Base-by-base conservation (phyloP, 225 moss, liverwort and hornwort species). In the Pseudisothecium myosuroides region DNA sequence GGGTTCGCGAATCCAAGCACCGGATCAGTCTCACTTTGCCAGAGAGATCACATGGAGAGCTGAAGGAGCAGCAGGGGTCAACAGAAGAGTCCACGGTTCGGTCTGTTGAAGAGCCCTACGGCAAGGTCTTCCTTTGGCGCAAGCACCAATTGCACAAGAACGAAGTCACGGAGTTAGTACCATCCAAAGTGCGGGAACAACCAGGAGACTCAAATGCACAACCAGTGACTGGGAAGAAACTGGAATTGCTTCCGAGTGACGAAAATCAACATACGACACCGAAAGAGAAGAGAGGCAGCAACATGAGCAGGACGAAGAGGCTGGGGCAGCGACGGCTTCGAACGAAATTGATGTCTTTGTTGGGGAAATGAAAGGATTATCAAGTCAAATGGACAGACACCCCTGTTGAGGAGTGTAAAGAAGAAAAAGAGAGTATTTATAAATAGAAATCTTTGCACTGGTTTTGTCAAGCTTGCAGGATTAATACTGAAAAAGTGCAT, bases 1-100 rank as follows among this genome's bases (percentile, higher is more conserved):
- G 84, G 9, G 89, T 87, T 54, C 45, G 87, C 23, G 88, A 88
- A 74, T 87, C 84, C 87, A 89, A 90, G 89, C 87, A n/a, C 74
- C 83, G 79, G 16, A 54, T 86, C 20, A 59, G 66, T 52, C 69
- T 69, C 17, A 47, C 71, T 36, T 55, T 83, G 21, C 81, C 81
- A 55, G 39, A 88, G 59, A 54, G 41, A 61, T 36, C 92, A 55
- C 75, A 45, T n/a, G 90, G 80, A 49, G 86, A 86, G 86, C 28
- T 64, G 22, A 64, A 85, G 61, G 67, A 67, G 68, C 64, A 67
- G 68, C 64, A 78, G 83, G 74, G 19, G 6, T 32, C 54, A 29
- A 41, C 82, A 24, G 76, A 80, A 68, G 80, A 50, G 47, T 59
- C 71, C 45, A 84, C 64, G 12, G 56, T 60, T 63, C 41, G 52